phyloP scores from a whole-genome alignment of 441 rosid genomes.

The Gossypium davidsonii region DNA sequence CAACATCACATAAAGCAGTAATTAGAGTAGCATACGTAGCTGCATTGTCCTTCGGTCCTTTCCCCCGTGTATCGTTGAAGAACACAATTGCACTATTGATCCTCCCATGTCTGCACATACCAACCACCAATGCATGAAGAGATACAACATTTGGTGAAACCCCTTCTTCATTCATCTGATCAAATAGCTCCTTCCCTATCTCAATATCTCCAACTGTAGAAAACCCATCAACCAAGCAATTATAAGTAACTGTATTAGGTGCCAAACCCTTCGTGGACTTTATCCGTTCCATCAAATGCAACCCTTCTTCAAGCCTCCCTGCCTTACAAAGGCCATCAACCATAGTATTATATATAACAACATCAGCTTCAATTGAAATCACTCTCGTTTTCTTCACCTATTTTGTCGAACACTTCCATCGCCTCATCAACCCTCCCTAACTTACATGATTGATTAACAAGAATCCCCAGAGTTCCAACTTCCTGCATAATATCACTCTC shows the following conservation, averaged over 20 bases:
- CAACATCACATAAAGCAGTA: conserved; percentile 46
- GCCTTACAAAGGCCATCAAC: conserved; percentile 68
- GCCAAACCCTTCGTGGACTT: conserved; percentile 33
- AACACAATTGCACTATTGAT: conserved; percentile 42
- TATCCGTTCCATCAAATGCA: conserved; percentile 45
- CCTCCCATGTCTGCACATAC: conserved; percentile 65
- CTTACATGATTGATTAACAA: conserved; percentile 56
- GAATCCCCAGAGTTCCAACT: conserved; percentile 58
- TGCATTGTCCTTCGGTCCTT: conserved; percentile 41
- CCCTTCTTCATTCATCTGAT: conserved; percentile 50
- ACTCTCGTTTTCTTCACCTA: conserved; percentile 30
- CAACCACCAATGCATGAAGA: conserved; percentile 49
- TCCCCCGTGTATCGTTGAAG: conserved; percentile 39
- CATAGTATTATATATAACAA: conserved; percentile 50
- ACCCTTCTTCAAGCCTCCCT: conserved; percentile 68
- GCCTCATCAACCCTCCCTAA: conserved; percentile 56
- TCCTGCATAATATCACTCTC: conserved; percentile 40
- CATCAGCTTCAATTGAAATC: conserved; percentile 52
- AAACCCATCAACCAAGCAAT: conserved; percentile 62
- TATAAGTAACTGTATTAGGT: conserved; percentile 51
- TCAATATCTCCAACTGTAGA: conserved; percentile 60
- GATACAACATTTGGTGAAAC: conserved; percentile 44
- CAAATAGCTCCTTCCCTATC: conserved; percentile 43
- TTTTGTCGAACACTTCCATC: conserved; percentile 39
- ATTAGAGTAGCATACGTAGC: conserved; percentile 51